Evolutionary conservation across 306 rosid genomes (phyloP).

Genomic region (Potentilla sterilis): DNA sequence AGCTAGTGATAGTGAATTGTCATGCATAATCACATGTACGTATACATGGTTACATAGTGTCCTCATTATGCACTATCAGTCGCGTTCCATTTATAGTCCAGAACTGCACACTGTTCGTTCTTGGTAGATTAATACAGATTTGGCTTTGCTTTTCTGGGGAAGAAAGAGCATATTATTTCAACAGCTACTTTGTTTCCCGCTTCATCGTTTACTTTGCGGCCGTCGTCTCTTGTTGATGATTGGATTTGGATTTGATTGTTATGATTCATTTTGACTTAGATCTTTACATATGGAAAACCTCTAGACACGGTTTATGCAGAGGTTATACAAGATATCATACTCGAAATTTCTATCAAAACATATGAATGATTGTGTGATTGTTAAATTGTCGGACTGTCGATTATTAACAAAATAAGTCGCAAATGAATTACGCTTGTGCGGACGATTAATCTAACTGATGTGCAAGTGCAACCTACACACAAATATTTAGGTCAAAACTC

Average conservation of each 20-base stretch:
- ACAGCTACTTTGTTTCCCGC: background rate
- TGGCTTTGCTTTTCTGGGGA: background rate
- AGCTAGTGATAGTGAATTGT: background rate
- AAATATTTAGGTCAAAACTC: background rate
- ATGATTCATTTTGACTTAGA: background rate
- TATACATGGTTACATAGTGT: no score
- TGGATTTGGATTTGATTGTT: background rate
- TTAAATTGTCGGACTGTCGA: background rate
- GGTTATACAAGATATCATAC: background rate
- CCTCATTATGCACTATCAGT: slow-evolving; percentile 4
- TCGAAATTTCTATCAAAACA: background rate
- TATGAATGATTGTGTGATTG: background rate
- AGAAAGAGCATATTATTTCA: background rate
- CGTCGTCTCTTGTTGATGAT: background rate
- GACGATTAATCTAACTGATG: background rate
- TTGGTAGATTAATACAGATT: background rate
- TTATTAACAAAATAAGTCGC: background rate
- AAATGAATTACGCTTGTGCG: background rate
- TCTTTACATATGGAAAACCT: background rate
- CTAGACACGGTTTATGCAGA: background rate
- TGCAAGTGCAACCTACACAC: background rate
- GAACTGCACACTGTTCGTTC: background rate
- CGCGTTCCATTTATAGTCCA: background rate
- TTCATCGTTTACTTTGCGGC: background rate
- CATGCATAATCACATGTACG: background rate